Percentiles rank a stretch among this genome's conserved stretches.
Conservation (phyloP, 768 basidiomycete species). For the Paxillus ammoniavirescens region DNA sequence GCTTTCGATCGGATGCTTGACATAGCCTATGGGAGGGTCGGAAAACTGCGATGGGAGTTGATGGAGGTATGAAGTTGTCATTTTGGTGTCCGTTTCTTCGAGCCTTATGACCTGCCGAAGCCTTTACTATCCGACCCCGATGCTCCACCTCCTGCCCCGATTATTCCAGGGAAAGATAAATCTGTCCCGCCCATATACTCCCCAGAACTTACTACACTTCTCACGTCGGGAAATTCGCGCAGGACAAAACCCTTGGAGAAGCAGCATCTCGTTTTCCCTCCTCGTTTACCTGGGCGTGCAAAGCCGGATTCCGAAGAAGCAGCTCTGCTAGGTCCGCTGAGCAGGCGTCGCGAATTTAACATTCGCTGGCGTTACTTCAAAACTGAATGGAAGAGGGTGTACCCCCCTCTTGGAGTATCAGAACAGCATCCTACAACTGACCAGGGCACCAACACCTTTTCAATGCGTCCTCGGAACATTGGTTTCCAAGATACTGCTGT, state of each 20-base stretch:
- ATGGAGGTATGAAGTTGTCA: slow-evolving; percentile 47
- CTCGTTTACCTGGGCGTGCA: slow-evolving; percentile 55
- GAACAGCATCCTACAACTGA: slow-evolving; percentile 16
- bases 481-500: slow-evolving; percentile 44
- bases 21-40: slow-evolving; percentile 74
- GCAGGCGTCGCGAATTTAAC: slow-evolving; percentile 74
- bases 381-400: slow-evolving; percentile 50
- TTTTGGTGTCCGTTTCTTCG: not conserved
- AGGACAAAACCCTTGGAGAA: slow-evolving; percentile 43
- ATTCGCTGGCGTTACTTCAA: slow-evolving; percentile 65
- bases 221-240: slow-evolving; percentile 51
- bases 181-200: slow-evolving; percentile 67
- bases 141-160: slow-evolving; percentile 40
- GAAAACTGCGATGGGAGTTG: slow-evolving; percentile 66
- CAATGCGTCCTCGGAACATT: slow-evolving; percentile 30
- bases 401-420: slow-evolving; percentile 58
- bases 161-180: slow-evolving; percentile 49
- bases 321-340: slow-evolving; percentile 58
- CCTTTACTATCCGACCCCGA: slow-evolving; percentile 52
- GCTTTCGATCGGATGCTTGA: slow-evolving; percentile 61
- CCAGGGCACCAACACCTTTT: slow-evolving; percentile 8
- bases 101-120: slow-evolving; percentile 34
- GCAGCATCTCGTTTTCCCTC: slow-evolving; percentile 46
- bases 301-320: slow-evolving; percentile 59
- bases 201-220: slow-evolving; percentile 56